Conservation (phyloP, 2,329 filamentous ascomycete genomes). For the Cladosporium sp. region DNA sequence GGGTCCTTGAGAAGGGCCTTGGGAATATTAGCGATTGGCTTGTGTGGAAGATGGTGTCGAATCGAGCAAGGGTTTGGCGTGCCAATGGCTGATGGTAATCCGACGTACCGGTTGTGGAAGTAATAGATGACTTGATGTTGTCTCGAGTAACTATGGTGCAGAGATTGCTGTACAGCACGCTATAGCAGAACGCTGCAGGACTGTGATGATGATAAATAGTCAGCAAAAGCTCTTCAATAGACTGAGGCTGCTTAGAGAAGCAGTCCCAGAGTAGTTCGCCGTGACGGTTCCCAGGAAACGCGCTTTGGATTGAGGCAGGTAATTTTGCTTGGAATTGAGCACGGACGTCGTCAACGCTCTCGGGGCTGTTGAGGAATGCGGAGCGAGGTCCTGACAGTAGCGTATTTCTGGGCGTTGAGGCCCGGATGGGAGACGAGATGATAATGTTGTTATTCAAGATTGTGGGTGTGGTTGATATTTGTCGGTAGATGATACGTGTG, state of each 20-base stretch:
- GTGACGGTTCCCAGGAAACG: constrained; percentile 7
- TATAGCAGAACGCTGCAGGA: constrained; percentile 20
- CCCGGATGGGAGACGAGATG: background rate
- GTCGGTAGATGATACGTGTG: too few species aligned
- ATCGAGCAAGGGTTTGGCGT: constrained; percentile 31
- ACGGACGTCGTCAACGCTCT: constrained; percentile 11
- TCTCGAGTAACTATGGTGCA: constrained; percentile 4
- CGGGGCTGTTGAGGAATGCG: constrained; percentile 16
- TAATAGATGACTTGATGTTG: background rate
- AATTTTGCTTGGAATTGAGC: constrained; percentile 19
- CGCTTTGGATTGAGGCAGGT: constrained; percentile 21
- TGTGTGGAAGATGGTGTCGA: constrained; percentile 22
- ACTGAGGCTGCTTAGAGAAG: background rate
- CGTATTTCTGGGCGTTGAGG: constrained; percentile 4
- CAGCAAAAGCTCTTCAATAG: constrained; percentile 3
- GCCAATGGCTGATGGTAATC: constrained; percentile 13
- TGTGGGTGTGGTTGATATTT: too few species aligned
- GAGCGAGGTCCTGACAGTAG: constrained; percentile 4
- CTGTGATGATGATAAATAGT: constrained; percentile 11
- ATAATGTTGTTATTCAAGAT: background rate
- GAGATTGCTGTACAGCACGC: constrained; percentile 11
- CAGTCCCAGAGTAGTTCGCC: background rate
- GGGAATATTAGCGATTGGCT: constrained; percentile 38
- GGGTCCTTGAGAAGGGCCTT: constrained; percentile 36
- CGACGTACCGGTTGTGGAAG: constrained; percentile 5